These are phyloP conservation scores for Erysimum cheiranthoides DNA, from an alignment of 345 rosid genomes.

Conservation along the genomic window DNA sequence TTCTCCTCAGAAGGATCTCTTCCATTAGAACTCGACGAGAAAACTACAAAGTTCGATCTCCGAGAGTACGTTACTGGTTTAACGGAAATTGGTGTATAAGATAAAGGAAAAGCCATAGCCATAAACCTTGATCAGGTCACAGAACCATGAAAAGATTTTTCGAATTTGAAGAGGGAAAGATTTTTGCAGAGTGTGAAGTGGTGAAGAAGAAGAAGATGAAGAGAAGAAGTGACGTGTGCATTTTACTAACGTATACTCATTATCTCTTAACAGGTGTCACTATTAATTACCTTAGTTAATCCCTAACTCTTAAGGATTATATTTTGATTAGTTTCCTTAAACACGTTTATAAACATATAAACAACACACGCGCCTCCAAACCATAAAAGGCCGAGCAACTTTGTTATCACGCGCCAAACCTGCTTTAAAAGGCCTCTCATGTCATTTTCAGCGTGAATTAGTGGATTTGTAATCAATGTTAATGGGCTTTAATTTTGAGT, in stretches of 20 bases:
- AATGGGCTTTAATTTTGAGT: background rate
- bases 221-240: slow-evolving; percentile 38
- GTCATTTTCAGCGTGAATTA: too few species aligned
- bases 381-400: background rate
- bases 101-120: slow-evolving; percentile 46
- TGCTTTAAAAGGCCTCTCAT: background rate
- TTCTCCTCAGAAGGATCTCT: slow-evolving; percentile 55
- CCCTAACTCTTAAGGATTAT: background rate
- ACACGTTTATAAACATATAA: background rate
- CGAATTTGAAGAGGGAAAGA: background rate
- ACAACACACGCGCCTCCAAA: slow-evolving; percentile 20
- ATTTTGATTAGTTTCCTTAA: background rate
- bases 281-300: background rate
- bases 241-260: slow-evolving; percentile 42
- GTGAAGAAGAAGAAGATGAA: slow-evolving; percentile 5
- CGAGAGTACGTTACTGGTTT: slow-evolving; percentile 42
- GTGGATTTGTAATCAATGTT: background rate
- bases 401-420: background rate
- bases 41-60: slow-evolving; percentile 40
- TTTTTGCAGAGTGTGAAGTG: slow-evolving; percentile 13
- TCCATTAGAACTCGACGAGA: slow-evolving; percentile 67
- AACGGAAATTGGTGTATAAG: slow-evolving; percentile 29
- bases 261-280: slow-evolving; percentile 26
- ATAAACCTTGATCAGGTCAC: background rate
- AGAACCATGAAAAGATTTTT: slow-evolving; percentile 3